Conservation (phyloP, 2,329 filamentous ascomycete genomes). For the Ascomycota sp. region DNA sequence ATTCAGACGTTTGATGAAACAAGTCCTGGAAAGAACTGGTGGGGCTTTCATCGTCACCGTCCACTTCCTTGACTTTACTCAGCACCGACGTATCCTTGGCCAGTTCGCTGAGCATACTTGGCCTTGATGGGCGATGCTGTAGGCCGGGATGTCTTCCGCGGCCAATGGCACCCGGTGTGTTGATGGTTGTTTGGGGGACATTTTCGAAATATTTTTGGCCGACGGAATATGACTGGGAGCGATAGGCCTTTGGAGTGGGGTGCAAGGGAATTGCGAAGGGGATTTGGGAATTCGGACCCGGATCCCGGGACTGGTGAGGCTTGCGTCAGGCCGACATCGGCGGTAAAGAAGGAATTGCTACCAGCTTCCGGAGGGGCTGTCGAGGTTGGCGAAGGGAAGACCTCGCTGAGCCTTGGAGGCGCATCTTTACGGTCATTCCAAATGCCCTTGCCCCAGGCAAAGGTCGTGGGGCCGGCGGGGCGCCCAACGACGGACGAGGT, state of each 20-base stretch:
- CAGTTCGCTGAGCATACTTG: constrained; percentile 58
- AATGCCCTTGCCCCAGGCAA: constrained; percentile 62
- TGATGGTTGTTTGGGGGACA: constrained; percentile 18
- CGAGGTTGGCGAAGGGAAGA: constrained; percentile 56
- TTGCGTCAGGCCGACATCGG: constrained; percentile 24
- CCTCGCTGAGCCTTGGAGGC: constrained; percentile 52
- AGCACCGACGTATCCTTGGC: constrained; percentile 40
- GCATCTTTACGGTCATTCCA: constrained; percentile 74
- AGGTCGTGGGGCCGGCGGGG: constrained; percentile 26
- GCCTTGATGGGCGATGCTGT: constrained; percentile 63
- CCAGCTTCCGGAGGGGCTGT: constrained; percentile 25
- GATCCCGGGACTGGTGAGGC: constrained; percentile 32
- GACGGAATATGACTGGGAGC: constrained; percentile 92
- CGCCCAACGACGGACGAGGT: constrained; percentile 27
- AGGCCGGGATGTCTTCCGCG: constrained; percentile 43
- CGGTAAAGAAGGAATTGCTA: constrained; percentile 25
- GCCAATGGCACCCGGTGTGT: constrained; percentile 27
- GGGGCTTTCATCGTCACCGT: constrained; percentile 40
- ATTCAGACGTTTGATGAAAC: constrained; percentile 32
- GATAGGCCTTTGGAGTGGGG: constrained; percentile 78
- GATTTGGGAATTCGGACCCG: constrained; percentile 41
- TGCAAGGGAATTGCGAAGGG: constrained; percentile 77
- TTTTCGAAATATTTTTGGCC: constrained; percentile 64
- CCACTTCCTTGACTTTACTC: constrained; percentile 50
- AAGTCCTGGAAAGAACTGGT: constrained; percentile 27